phyloP scores from a whole-genome alignment of 805 yeast species.

The Sugiyamaella floridensis region DNA sequence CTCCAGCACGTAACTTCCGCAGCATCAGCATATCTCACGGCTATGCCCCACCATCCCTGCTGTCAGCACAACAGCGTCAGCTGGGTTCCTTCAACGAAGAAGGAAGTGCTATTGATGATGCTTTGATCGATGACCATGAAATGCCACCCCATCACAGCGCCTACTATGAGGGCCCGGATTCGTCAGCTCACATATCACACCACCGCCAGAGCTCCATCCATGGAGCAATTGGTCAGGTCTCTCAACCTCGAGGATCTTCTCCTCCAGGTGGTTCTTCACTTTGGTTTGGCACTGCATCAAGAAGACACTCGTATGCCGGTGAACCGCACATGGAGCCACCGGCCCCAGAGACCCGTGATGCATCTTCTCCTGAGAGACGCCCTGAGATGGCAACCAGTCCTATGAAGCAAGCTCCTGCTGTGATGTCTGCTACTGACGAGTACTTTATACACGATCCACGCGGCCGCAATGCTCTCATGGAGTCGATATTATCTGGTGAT shows the following conservation, averaged over 20 bases:
- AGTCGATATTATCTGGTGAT: constrained; percentile 3
- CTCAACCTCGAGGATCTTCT: constrained; percentile 1
- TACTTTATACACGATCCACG: constrained; percentile 17
- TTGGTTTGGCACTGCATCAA: constrained; percentile 14
- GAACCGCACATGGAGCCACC: constrained; percentile 2
- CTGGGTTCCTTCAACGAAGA: constrained; percentile 16
- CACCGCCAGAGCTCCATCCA: not conserved
- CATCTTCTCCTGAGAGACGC: not conserved
- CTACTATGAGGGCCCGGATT: not conserved
- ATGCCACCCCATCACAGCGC: not conserved
- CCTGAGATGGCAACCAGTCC: constrained; percentile 4
- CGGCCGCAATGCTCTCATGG: constrained; percentile 14
- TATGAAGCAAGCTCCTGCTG: not conserved
- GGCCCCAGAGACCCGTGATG: constrained; percentile 1
- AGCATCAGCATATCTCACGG: not conserved
- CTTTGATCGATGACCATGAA: constrained; percentile 1
- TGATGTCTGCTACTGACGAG: constrained; percentile 6
- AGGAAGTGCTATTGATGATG: not conserved
- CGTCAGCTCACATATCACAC: not conserved
- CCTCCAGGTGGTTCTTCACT: not conserved
- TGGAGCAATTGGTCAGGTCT: constrained; percentile 6
- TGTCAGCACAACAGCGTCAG: not conserved
- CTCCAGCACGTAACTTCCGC: not conserved
- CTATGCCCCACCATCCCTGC: not conserved
- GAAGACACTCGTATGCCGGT: constrained; percentile 23